These are phyloP conservation scores for Diaporthe citri DNA, from an alignment of 2,329 filamentous ascomycete genomes.

Conservation along the genomic window DNA sequence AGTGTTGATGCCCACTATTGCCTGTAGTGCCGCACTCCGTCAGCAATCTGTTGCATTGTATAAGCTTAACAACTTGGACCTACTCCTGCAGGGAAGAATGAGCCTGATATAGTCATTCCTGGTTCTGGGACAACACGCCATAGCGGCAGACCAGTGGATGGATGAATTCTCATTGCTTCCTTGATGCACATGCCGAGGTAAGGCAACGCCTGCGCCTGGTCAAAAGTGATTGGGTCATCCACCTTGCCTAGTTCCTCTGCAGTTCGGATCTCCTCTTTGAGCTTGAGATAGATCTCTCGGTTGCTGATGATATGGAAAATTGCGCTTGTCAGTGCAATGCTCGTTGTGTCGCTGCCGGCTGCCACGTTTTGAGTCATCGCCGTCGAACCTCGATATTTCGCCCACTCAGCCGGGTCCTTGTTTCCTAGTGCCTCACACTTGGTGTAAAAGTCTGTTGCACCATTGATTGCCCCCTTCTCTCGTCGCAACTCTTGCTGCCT, in stretches of 20 bases:
- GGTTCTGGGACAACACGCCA: slow-evolving; percentile 19
- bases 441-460: slow-evolving; percentile 8
- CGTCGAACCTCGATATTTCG: neutral
- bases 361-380: slow-evolving; percentile 40
- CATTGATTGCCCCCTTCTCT: slow-evolving; percentile 3
- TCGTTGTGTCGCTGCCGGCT: slow-evolving; percentile 73
- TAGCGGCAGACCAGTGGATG: slow-evolving; percentile 12
- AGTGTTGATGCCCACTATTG: slow-evolving; percentile 69
- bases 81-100: slow-evolving; percentile 12
- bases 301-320: slow-evolving; percentile 74
- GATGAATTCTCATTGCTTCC: slow-evolving; percentile 8
- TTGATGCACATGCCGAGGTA: neutral
- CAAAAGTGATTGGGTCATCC: slow-evolving; percentile 16
- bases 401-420: neutral
- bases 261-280: slow-evolving; percentile 67
- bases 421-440: slow-evolving; percentile 9
- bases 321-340: slow-evolving; percentile 69
- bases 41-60: neutral
- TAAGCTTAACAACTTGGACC: neutral
- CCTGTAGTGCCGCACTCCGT: neutral
- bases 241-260: slow-evolving; percentile 49
- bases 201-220: slow-evolving; percentile 3
- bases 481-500: neutral
- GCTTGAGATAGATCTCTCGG: slow-evolving; percentile 58
- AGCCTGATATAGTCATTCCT: neutral